Evolutionary conservation across 805 yeast species (phyloP), one percentile per base, ranked within the genome.

Genomic region (Starmerella tilneyi): DNA sequence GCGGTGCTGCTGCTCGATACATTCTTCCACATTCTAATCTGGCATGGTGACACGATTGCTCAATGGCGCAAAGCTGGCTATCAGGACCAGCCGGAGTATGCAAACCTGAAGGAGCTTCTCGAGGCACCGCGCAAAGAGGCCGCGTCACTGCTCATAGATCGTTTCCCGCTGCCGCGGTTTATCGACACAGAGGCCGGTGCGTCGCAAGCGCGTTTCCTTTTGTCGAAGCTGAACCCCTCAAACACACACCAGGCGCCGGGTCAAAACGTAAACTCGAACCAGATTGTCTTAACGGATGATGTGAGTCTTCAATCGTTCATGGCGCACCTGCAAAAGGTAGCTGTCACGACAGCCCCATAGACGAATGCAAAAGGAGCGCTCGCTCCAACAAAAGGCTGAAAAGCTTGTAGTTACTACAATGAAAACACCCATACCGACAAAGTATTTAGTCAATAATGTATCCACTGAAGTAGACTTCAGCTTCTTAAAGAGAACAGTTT

Each of bases 141-240:
- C 19, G 89, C 94, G 6, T 85, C 81, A 56, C 71, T 94, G 53
- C 76, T 92, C 58, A 76, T 82, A 30, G 97, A 92, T 61, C 76
- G 99, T 61, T 89, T 85, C 78, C 99, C 99, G 57, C 72, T 92
- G 60, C 99, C 99, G 39, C 77, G 98, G 66, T 92, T 89, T 61
- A 88, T 92, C 56, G 95, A 89, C 58, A 85, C 96, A 48, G 96
- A 89, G 62, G 96, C 89, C 57, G 97, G 98, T 58, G 96, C 96
- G 45, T 88, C 96, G 13, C 99, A 92, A 68, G 96, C 97, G 2
- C 79, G 99, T 67, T 92, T 92, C 73, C 73, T 92, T 65, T 78
- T 85, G 65, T 84, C 96, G 23, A 92, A 86, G 67, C 76, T 92
- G 64, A 92, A 94, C 64, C 98, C 98, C 32, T 81, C 95, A 38